Evolutionary conservation across 2,329 filamentous ascomycete genomes (phyloP), one percentile per base, ranked within the genome.

Genomic region (Aspergillus sp.): DNA sequence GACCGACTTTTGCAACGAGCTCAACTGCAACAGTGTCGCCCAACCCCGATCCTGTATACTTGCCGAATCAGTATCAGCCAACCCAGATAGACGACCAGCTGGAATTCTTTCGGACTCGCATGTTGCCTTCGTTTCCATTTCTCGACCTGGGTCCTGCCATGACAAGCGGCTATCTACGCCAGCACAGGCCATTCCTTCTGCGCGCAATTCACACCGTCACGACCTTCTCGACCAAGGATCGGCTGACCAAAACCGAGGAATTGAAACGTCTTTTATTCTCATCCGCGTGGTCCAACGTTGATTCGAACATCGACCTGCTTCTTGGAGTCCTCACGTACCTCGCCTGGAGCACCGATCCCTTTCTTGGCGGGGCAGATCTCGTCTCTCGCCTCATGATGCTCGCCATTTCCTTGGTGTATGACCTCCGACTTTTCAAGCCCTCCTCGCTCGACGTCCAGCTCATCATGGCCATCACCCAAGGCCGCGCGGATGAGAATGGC

Each of bases 51-150:
- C 34, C 9, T 11, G 5, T 17, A 13, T 41, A 41, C 9, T 5
- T 15, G 34, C 3, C 43, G 46, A 54, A 57, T 54, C 47, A 47
- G 30, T 52, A 50, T 31, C 28, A 46, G 8, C 51, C 45, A 1
- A 22, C 57, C 34, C 57, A 68, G 57, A 60, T 61, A 28, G 71
- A 71, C 3, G 68, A 68, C 23, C 54, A 56, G 17, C 65, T 75
- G 3, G 28, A 60, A 43, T 71, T 68, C 43, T 79, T 79, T 63
- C 68, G 72, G 28, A 63, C 64, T 6, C 66, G 66, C 17, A 77
- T 78, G 76, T 66, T 79, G 48, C 75, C 71, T 11, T 69, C 62
- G 50, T 76, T 78, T 49, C 70, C 76, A 2, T 79, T 79, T 50
- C 68, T 77, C 9, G 22, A 74, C 49, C 62, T 79, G 7, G 56